These are phyloP conservation scores for Linnemannia elongata DNA, from an alignment of 192 early-diverging fungal species.

Conservation along the genomic window DNA sequence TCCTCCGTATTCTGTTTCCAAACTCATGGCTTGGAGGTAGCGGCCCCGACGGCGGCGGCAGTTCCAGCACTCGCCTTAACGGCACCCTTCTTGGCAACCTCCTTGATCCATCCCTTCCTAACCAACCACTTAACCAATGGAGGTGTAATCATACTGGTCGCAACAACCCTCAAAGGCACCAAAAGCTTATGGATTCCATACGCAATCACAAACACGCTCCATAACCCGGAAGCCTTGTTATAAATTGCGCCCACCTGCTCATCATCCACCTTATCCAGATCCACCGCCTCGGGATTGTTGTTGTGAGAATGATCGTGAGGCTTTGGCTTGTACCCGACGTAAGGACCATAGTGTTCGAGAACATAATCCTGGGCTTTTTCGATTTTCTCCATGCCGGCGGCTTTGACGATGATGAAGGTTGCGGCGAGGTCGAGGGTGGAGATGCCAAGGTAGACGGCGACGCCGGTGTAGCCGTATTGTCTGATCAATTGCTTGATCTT, in stretches of 20 bases:
- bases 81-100: conserved; percentile 29
- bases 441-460: conserved; percentile 64
- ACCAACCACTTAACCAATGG: conserved; percentile 61
- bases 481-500: conserved; percentile 62
- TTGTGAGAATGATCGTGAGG: conserved; percentile 9
- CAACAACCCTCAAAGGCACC: conserved; percentile 66
- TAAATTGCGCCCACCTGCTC: conserved; percentile 33
- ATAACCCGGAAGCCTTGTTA: conserved; percentile 59
- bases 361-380: conserved; percentile 63
- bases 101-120: conserved; percentile 63
- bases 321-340: conserved; percentile 33
- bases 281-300: background rate
- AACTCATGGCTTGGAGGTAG: conserved; percentile 4
- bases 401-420: conserved; percentile 62
- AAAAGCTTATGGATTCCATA: conserved; percentile 75
- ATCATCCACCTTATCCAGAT: conserved; percentile 30
- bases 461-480: conserved; percentile 64
- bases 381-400: conserved; percentile 63
- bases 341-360: conserved; percentile 36
- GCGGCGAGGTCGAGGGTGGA: conserved; percentile 62
- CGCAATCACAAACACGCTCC: conserved; percentile 67
- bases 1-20: background rate
- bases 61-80: background rate
- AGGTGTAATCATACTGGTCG: conserved; percentile 68
- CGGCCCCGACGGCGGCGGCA: background rate